Evolutionary conservation across 2,329 filamentous ascomycete species (phyloP), one percentile per base, ranked within the genome.

Genomic region (Albophoma yamanashiensis): DNA sequence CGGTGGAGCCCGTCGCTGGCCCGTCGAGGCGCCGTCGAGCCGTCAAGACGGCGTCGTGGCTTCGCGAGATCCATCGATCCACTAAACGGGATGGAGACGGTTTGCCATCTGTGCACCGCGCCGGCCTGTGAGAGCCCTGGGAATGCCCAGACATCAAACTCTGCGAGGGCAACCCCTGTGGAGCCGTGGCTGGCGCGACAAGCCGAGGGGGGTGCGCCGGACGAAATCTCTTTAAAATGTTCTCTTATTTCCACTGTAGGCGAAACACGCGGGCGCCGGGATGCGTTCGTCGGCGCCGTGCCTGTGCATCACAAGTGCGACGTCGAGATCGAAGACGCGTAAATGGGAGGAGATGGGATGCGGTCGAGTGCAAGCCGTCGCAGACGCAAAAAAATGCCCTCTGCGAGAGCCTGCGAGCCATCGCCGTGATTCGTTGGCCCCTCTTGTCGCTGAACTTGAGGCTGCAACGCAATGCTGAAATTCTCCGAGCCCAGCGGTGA

Each of bases 51-150:
- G 36, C 47, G 53, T 42, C 39, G 57, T 57, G 61, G 56, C 47
- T 42, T 50, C 27, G 59, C 58, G 59, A 61, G 59, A 62, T 64
- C 58, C 61, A 61, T 34, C 25, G 50, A 53, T 62, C 61, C 62
- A 64, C 61, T 47, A 7, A 15, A 20, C 31, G 31, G 8, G 31
- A 58, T 53, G 57, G 57, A 38, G 57, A 53, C 47, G 9, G 2
- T 8, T 1, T 7, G 36, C 31, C 43, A 36, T 36, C 17, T 47
- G 25, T 50, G 42, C 34, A 4, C 34, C 14, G 12, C 34, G 31
- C 22, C 22, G 47, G 47, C 47, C 27, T 34, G 47, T 53, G 27
- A 53, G 47, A 20, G 17, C 27, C 17, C 36, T 36, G 50, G 50
- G 31, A 53, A 53, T 36, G 50, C 20, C 20, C 20, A 22, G 17